Conservation (phyloP, 352 stramenopile genomes). For the Globisporangium nunn region DNA sequence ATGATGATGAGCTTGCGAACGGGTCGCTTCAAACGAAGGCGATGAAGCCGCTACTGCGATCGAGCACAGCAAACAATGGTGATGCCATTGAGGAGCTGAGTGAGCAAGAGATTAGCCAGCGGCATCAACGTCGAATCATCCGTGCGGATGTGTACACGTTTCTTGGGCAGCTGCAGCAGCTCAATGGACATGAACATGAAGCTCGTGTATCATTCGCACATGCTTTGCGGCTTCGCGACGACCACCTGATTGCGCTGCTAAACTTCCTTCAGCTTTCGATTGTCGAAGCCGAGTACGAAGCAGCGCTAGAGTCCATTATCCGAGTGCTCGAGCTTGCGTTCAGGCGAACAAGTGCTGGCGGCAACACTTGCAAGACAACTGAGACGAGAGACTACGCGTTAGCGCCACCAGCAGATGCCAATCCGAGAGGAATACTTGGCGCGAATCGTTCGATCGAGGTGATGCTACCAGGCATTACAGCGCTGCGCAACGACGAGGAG, state of each 20-base stretch:
- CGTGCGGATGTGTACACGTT: constrained; percentile 32
- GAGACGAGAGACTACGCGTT: background rate
- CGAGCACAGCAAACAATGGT: background rate
- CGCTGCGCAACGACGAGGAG: constrained; percentile 5
- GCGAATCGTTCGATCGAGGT: constrained; percentile 15
- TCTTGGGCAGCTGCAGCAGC: constrained; percentile 27
- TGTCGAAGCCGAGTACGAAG: constrained; percentile 27
- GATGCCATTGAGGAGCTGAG: constrained; percentile 18
- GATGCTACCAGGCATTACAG: constrained; percentile 18
- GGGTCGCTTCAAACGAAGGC: background rate
- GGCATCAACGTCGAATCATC: constrained; percentile 24
- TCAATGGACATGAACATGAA: constrained; percentile 24
- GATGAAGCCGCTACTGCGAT: background rate
- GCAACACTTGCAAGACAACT: background rate
- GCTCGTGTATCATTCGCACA: constrained; percentile 21
- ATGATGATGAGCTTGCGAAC: constrained; percentile 2
- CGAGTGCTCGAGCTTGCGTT: constrained; percentile 25
- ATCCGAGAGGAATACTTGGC: constrained; percentile 17
- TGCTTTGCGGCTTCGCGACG: constrained; percentile 23
- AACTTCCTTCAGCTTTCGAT: constrained; percentile 42
- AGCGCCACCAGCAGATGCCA: too few species aligned
- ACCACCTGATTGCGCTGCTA: constrained; percentile 34
- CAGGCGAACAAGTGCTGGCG: background rate
- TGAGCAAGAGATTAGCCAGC: constrained; percentile 16
- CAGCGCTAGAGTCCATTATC: constrained; percentile 25